Evolutionary conservation across 306 rosid genomes (phyloP).

Genomic region (Neltuma alba): DNA sequence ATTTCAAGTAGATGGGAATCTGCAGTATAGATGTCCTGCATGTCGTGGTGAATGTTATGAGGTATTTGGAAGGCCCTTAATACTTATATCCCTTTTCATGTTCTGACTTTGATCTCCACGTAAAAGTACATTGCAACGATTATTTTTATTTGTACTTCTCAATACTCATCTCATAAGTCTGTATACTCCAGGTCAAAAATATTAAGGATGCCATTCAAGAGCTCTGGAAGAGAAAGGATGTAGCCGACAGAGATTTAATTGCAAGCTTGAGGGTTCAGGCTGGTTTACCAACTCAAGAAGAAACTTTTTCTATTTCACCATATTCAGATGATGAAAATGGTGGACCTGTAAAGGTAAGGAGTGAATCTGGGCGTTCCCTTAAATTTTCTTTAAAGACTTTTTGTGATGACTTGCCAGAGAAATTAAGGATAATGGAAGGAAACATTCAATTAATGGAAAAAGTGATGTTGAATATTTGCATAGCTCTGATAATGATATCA

Average conservation of each 20-base stretch:
- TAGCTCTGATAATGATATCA: slow-evolving; percentile 56
- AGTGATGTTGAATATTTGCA: slow-evolving; percentile 56
- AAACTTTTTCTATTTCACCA: slow-evolving; percentile 82
- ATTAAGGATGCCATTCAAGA: slow-evolving; percentile 91
- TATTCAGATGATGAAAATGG: too few relatives aligned
- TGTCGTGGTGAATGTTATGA: slow-evolving; percentile 94
- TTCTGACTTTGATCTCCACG: too few relatives aligned
- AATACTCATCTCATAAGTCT: not conserved
- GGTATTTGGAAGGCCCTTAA: too few relatives aligned
- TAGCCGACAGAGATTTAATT: too few relatives aligned
- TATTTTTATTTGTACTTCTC: too few relatives aligned
- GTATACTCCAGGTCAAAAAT: slow-evolving; percentile 63
- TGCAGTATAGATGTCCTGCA: slow-evolving; percentile 87
- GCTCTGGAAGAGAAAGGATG: slow-evolving; percentile 90
- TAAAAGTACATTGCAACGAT: too few relatives aligned
- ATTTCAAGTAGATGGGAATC: slow-evolving; percentile 88
- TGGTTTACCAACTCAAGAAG: slow-evolving; percentile 91
- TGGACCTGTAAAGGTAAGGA: slow-evolving; percentile 60
- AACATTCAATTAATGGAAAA: slow-evolving; percentile 62
- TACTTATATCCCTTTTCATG: too few relatives aligned
- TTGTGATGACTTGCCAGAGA: slow-evolving; percentile 66
- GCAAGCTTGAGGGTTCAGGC: slow-evolving; percentile 91
- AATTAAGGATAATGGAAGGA: slow-evolving; percentile 67
- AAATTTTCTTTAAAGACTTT: slow-evolving; percentile 78
- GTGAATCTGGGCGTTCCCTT: slow-evolving; percentile 71